phyloP scores from a whole-genome alignment of 1,284 basidiomycete species.

The Irpex sp. region DNA sequence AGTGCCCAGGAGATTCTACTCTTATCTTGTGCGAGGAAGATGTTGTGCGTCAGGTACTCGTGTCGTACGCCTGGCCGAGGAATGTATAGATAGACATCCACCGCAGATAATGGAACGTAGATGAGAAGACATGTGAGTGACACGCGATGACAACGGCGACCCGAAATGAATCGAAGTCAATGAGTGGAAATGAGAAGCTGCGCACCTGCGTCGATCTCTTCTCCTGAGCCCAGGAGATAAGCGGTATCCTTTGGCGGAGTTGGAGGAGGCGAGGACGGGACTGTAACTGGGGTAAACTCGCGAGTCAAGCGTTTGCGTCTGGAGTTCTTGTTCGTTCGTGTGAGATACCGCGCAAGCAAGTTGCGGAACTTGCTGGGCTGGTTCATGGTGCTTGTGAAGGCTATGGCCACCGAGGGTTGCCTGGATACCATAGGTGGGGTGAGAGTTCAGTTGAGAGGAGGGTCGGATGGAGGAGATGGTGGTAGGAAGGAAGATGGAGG shows the following conservation, averaged over 20 bases:
- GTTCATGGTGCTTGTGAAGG: constrained; percentile 6
- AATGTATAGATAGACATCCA: neutral
- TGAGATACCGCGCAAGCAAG: constrained; percentile 5
- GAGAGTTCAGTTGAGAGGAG: neutral
- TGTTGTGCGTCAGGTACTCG: constrained; percentile 8
- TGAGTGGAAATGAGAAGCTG: neutral
- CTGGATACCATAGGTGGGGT: constrained; percentile 4
- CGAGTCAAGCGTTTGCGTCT: constrained; percentile 2
- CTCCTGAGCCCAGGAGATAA: neutral
- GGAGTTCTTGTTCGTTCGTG: neutral
- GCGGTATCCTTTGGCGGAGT: constrained; percentile 9
- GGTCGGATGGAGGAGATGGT: neutral
- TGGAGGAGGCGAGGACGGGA: constrained; percentile 6
- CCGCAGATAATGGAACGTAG: neutral
- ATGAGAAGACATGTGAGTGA: neutral
- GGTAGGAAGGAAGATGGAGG: neutral
- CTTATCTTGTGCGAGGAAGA: constrained; percentile 6
- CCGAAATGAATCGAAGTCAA: neutral
- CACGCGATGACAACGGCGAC: neutral
- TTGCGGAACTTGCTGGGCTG: constrained; percentile 1
- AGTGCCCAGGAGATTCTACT: neutral
- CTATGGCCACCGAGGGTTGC: constrained; percentile 6
- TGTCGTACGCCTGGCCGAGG: constrained; percentile 2
- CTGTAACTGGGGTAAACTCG: neutral
- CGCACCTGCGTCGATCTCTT: constrained; percentile 3